Base-by-base conservation (phyloP, 2,329 filamentous ascomycete genomes). In the Colletotrichum sp. region DNA sequence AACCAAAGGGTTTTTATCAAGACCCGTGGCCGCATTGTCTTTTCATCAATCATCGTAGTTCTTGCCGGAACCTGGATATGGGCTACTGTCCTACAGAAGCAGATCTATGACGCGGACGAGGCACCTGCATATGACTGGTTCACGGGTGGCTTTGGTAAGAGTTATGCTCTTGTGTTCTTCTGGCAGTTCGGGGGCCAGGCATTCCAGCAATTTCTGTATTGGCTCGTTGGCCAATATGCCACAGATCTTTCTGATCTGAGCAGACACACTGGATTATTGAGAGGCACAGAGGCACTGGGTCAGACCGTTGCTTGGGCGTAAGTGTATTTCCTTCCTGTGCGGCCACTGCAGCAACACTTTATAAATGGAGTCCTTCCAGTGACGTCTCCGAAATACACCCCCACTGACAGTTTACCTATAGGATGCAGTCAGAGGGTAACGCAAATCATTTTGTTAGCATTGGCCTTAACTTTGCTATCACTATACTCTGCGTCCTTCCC, bases 131-230 rank as follows among this genome's bases (percentile, higher is more conserved):
- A 71, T 34, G 69, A 71, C 24, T 71, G 62, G 62, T 71, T 71
- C 26, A 24, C 30, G 5, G 70, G 52, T 9, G 70, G 62, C 7
- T 71, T 71, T 8, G 62, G 62, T 15, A 67, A 60, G 32, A 71
- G 62, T 30, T 71, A 67, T 34, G 62, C 70, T n/a, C 52, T 71
- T 15, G 62, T 71, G 24, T 67, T 71, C 26, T 60, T 71, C 34
- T 71, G 62, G 70, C 70, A 71, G 15, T 71, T 71, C 48, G 70
- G 34, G n/a, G 70, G 70, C 18, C 70, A 71, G 32, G 70, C 70
- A 15, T 71, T 71, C 21, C 62, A 71, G 36, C 70, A 67, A 36
- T 71, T 71, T 13, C 13, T 71, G 16, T 71, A 67, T 24, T 71
- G 62, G 70, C 70, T 71, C 15, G 70, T 71, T 38, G 70, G 70